Percentiles rank a stretch among this genome's conserved stretches.
Evolutionary conservation across 73 alveolate species (phyloP).

Genomic region (Paramecium pentaurelia): DNA sequence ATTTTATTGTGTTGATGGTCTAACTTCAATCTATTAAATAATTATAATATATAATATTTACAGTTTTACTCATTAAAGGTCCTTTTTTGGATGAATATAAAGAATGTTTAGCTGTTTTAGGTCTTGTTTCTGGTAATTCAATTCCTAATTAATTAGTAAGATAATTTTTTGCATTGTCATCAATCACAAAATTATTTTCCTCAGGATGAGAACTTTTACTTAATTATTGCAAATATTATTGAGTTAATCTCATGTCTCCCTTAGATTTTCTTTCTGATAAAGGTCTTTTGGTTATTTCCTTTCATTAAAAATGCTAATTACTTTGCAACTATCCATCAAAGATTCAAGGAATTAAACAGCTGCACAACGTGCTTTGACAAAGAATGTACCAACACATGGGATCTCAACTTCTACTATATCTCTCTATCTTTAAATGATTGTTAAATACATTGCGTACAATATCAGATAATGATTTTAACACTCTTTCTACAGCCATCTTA

Average conservation of each 20-base stretch:
- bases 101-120: constrained; percentile 15
- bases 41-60: neutral
- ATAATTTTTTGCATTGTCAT: constrained; percentile 49
- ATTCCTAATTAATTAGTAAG: constrained; percentile 27
- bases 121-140: constrained; percentile 39
- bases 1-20: neutral
- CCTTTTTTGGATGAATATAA: neutral
- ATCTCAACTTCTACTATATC: constrained; percentile 52
- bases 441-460: constrained; percentile 37
- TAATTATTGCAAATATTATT: neutral
- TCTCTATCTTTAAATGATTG: constrained; percentile 4
- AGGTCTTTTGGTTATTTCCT: constrained; percentile 60
- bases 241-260: constrained; percentile 53
- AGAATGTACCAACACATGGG: constrained; percentile 52
- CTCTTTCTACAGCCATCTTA: constrained; percentile 55
- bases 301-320: neutral
- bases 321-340: constrained; percentile 31
- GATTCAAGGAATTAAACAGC: constrained; percentile 58
- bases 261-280: constrained; percentile 48
- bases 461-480: constrained; percentile 48
- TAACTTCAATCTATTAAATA: neutral
- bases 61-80: constrained; percentile 15
- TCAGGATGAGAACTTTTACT: neutral
- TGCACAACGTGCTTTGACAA: constrained; percentile 47
- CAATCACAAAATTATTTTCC: constrained; percentile 39